Conservation (phyloP, 2,329 filamentous ascomycete genomes). For the Alternaria postmessia region DNA sequence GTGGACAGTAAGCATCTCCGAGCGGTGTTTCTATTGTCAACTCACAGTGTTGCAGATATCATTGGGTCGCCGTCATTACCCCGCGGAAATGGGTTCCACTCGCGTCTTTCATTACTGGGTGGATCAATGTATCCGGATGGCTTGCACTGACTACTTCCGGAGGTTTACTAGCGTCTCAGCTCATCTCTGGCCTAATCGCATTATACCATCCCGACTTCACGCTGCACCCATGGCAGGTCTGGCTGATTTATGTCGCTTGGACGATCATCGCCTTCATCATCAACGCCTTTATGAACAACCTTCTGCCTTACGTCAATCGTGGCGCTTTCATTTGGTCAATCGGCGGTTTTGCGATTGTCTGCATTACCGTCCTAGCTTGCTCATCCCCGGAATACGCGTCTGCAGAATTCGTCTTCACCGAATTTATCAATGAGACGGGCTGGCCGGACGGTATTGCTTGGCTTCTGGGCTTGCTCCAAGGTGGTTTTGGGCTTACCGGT, state of each 20-base stretch:
- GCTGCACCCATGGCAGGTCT: slow-evolving; percentile 72
- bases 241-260: slow-evolving; percentile 74
- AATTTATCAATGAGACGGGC: slow-evolving; percentile 73
- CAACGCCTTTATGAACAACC: slow-evolving; percentile 69
- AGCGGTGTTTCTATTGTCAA: slow-evolving; percentile 22
- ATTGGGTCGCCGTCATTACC: slow-evolving; percentile 74
- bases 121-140: slow-evolving; percentile 78
- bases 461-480: slow-evolving; percentile 61
- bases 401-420: slow-evolving; percentile 70
- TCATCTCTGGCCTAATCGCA: slow-evolving; percentile 71
- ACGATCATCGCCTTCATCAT: slow-evolving; percentile 67
- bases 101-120: slow-evolving; percentile 75
- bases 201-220: slow-evolving; percentile 67
- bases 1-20: slow-evolving; percentile 37
- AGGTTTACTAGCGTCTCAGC: slow-evolving; percentile 71
- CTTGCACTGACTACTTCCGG: slow-evolving; percentile 72
- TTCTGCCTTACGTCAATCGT: slow-evolving; percentile 72
- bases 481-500: slow-evolving; percentile 63
- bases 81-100: slow-evolving; percentile 68
- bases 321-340: slow-evolving; percentile 76
- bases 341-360: slow-evolving; percentile 73
- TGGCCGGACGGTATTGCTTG: slow-evolving; percentile 73
- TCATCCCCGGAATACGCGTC: slow-evolving; percentile 71
- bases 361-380: slow-evolving; percentile 72
- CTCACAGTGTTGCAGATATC: slow-evolving; percentile 61